Percentiles rank a stretch among this genome's conserved stretches.
phyloP scores from a whole-genome alignment of 2,329 filamentous ascomycete species.

The Rutstroemia sp. region DNA sequence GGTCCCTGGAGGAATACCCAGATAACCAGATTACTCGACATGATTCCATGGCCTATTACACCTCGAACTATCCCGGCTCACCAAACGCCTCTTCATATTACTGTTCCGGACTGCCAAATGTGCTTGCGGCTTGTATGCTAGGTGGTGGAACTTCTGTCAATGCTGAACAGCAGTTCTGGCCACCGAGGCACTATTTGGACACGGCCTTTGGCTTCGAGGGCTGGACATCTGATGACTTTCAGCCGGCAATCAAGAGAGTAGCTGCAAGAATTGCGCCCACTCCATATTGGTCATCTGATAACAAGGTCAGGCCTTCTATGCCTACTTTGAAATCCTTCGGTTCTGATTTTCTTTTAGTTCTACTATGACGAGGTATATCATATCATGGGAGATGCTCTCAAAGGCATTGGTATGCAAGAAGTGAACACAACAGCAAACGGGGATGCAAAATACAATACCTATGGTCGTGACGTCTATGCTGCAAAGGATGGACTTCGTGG shows the following conservation, averaged over 20 bases:
- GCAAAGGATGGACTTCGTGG: neutral
- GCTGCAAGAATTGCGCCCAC: neutral
- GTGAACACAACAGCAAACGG: neutral
- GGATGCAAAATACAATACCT: neutral
- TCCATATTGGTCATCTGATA: neutral
- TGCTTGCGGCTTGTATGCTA: slow-evolving; percentile 1
- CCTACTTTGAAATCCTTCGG: neutral
- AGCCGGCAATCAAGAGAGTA: neutral
- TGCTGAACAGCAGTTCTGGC: slow-evolving; percentile 2
- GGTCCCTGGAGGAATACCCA: neutral
- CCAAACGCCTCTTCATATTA: neutral
- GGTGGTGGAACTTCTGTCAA: slow-evolving; percentile 2
- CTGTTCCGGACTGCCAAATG: neutral
- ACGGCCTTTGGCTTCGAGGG: neutral
- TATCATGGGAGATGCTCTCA: neutral
- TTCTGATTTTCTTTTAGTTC: neutral
- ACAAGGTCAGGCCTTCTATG: neutral
- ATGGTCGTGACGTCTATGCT: slow-evolving; percentile 2
- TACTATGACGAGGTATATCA: neutral
- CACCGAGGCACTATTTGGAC: neutral
- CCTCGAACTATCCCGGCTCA: neutral
- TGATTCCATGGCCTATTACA: neutral
- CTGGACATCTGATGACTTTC: neutral
- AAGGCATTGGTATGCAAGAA: neutral
- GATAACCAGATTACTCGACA: neutral